Evolutionary conservation across 371 early-diverging fungal genomes (phyloP).

Genomic region (Mortierella polycephala): DNA sequence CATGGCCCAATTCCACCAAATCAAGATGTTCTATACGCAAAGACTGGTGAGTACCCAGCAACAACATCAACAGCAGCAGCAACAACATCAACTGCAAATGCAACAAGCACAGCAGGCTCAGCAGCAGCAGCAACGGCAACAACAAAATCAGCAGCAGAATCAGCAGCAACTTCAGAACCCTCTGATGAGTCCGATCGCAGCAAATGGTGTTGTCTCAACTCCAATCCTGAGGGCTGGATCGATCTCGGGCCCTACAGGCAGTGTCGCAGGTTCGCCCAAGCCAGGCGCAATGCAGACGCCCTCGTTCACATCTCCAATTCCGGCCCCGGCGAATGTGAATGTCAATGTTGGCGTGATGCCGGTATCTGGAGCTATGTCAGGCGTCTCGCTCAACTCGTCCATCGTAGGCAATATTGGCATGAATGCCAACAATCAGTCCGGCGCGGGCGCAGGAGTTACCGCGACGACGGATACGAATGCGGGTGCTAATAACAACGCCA

Average conservation of each 20-base stretch:
- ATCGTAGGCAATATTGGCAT: constrained; percentile 14
- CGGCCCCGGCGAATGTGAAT: constrained; percentile 33
- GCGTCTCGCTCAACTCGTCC: constrained; percentile 18
- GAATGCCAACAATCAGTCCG: constrained; percentile 15
- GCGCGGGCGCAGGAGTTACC: constrained; percentile 3
- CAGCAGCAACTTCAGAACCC: constrained; percentile 53
- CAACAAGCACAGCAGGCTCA: constrained; percentile 22
- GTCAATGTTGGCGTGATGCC: constrained; percentile 19
- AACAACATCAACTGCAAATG: constrained; percentile 13
- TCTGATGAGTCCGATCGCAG: constrained; percentile 52
- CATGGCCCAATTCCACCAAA: constrained; percentile 22
- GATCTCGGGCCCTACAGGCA: constrained; percentile 6
- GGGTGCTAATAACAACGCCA: neutral
- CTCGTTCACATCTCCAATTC: constrained; percentile 36
- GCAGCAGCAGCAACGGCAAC: constrained; percentile 11
- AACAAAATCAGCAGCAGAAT: constrained; percentile 19
- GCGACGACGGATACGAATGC: no score
- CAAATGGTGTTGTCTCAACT: constrained; percentile 31
- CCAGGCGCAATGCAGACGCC: constrained; percentile 31
- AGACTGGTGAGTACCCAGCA: constrained; percentile 9
- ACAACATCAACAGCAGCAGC: constrained; percentile 13
- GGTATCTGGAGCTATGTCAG: constrained; percentile 21
- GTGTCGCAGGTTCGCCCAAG: constrained; percentile 24
- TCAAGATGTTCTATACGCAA: constrained; percentile 15
- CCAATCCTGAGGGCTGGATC: constrained; percentile 40